Evolutionary conservation across 2,329 filamentous ascomycete species (phyloP).

Genomic region (Apiospora phragmitis): DNA sequence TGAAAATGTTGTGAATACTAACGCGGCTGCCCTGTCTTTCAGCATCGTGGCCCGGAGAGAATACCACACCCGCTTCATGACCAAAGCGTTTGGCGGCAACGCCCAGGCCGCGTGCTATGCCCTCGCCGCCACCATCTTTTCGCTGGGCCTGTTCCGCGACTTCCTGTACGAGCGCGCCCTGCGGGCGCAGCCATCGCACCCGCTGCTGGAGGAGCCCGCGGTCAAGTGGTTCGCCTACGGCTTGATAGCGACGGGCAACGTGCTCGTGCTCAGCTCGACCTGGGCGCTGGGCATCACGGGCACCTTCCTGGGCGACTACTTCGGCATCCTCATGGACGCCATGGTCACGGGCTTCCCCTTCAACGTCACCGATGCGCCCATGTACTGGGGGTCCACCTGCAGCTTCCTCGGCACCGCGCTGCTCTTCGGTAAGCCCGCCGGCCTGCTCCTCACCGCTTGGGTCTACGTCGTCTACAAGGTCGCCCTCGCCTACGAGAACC

Average conservation of each 20-base stretch:
- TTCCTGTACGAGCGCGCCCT: conserved; percentile 84
- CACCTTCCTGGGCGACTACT: conserved; percentile 97
- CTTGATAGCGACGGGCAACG: conserved; percentile 75
- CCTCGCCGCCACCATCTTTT: conserved; percentile 88
- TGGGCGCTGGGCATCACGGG: conserved; percentile 91
- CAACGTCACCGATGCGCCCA: conserved; percentile 85
- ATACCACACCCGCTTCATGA: conserved; percentile 88
- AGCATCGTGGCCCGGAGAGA: conserved; percentile 87
- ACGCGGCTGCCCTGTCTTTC: conserved; percentile 17
- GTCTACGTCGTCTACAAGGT: conserved; percentile 79
- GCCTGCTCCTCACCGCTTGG: conserved; percentile 71
- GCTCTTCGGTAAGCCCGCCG: conserved; percentile 84
- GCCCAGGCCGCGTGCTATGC: conserved; percentile 82
- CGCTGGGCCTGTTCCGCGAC: conserved; percentile 85
- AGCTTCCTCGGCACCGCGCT: conserved; percentile 88
- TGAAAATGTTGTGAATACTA: background rate
- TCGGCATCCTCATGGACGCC: conserved; percentile 94
- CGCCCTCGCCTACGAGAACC: conserved; percentile 85
- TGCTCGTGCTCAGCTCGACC: conserved; percentile 85
- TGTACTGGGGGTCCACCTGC: conserved; percentile 95
- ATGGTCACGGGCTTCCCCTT: conserved; percentile 96
- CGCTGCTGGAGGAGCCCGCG: conserved; percentile 62
- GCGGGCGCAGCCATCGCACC: conserved; percentile 71
- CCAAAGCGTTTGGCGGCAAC: conserved; percentile 80
- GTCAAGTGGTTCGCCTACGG: conserved; percentile 66